Evolutionary conservation across 345 rosid species (phyloP).

Genomic region (Syzygium oleosum): DNA sequence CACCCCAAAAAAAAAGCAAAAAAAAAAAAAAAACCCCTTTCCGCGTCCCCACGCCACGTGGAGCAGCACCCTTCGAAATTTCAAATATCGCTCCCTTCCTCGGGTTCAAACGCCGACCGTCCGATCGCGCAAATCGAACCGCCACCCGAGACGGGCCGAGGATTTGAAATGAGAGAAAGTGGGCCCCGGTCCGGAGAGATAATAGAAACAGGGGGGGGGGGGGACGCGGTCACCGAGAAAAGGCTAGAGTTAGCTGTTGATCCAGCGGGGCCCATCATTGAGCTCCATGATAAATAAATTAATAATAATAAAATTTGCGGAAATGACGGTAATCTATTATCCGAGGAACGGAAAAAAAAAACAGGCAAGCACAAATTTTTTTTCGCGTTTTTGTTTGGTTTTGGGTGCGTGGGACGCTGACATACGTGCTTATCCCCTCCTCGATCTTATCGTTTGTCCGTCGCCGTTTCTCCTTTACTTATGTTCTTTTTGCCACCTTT

Average conservation of each 20-base stretch:
- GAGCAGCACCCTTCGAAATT: background rate
- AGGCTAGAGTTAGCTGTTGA: background rate
- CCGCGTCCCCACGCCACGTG: background rate
- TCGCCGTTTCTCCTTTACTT: background rate
- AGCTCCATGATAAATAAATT: background rate
- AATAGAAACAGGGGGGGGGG: background rate
- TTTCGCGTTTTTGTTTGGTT: background rate
- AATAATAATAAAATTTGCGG: background rate
- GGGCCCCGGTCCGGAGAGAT: background rate
- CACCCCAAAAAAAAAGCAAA: too few relatives aligned
- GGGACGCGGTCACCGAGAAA: conserved; percentile 25
- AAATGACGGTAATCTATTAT: background rate
- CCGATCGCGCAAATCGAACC: conserved; percentile 24
- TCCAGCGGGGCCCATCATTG: background rate
- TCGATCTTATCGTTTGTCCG: conserved; percentile 23
- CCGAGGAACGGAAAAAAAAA: background rate
- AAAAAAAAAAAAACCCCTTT: background rate
- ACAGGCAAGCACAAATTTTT: too few relatives aligned
- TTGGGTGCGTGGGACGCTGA: conserved; percentile 13
- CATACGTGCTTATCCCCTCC: conserved; percentile 26
- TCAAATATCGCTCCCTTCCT: background rate
- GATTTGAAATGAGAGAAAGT: background rate
- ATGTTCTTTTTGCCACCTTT: background rate
- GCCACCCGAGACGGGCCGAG: background rate
- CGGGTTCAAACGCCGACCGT: conserved; percentile 16